Evolutionary conservation across 2,329 filamentous ascomycete genomes (phyloP).

Genomic region (Calonectria pseudoturangicola): DNA sequence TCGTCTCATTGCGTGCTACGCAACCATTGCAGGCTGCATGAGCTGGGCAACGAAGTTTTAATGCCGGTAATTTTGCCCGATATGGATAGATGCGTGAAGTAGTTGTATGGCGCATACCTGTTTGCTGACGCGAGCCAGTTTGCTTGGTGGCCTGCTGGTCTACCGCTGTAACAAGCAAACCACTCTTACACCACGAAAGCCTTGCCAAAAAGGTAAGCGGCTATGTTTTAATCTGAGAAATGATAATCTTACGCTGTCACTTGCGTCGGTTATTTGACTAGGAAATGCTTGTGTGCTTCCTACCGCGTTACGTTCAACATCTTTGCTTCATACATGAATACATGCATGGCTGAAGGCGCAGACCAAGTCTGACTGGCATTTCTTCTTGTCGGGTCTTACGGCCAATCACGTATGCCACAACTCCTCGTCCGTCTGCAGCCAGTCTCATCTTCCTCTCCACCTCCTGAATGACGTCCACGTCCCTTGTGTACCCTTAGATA

Average conservation of each 20-base stretch:
- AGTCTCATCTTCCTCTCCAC: background rate
- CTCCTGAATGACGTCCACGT: background rate
- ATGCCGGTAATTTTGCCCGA: background rate
- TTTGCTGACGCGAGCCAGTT: background rate
- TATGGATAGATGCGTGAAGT: background rate
- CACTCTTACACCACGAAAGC: background rate
- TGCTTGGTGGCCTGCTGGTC: background rate
- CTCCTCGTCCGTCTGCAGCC: background rate
- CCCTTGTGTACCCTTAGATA: background rate
- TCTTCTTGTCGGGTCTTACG: background rate
- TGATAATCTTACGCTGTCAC: no score
- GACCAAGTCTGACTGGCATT: background rate
- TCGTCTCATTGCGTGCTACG: background rate
- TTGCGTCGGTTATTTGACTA: no score
- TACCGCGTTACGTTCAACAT: no score
- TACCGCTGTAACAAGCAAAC: background rate
- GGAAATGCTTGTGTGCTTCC: no score
- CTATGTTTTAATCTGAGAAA: background rate
- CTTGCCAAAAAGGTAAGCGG: background rate
- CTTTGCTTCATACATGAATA: no score
- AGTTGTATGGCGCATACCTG: background rate
- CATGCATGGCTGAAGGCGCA: background rate
- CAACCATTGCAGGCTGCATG: background rate
- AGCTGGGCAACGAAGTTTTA: background rate
- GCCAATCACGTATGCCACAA: background rate